A percentile compares a stretch with the other conserved stretches of the same genome.
These are phyloP conservation scores for Pseudophaeomoniella oleicola DNA, from an alignment of 2,329 filamentous ascomycete genomes.

Conservation along the genomic window DNA sequence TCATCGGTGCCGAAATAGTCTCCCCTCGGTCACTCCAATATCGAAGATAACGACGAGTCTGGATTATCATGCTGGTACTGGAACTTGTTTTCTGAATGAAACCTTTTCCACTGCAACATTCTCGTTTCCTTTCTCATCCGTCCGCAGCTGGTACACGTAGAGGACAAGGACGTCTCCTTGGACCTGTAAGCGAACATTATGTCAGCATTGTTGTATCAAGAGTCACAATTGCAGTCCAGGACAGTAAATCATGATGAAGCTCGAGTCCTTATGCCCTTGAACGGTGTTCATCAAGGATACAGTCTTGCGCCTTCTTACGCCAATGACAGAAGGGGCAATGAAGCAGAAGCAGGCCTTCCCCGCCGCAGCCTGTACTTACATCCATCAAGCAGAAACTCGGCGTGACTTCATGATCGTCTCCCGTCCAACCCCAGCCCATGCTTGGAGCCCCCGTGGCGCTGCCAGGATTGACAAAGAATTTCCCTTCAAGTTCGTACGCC, in stretches of 20 bases:
- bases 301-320: too few relatives aligned
- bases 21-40: too few relatives aligned
- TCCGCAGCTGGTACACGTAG: slow-evolving; percentile 81
- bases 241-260: neutral
- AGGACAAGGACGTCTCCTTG: slow-evolving; percentile 92
- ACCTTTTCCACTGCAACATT: slow-evolving; percentile 77
- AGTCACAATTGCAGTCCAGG: slow-evolving; percentile 10
- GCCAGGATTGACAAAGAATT: slow-evolving; percentile 58
- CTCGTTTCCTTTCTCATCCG: slow-evolving; percentile 61
- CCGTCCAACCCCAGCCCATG: slow-evolving; percentile 42
- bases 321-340: slow-evolving; percentile 1
- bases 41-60: too few relatives aligned
- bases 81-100: slow-evolving; percentile 65
- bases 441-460: slow-evolving; percentile 53
- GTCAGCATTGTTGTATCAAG: slow-evolving; percentile 3
- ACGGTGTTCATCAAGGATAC: too few relatives aligned
- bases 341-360: slow-evolving; percentile 1
- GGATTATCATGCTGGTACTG: slow-evolving; percentile 42
- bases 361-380: slow-evolving; percentile 45
- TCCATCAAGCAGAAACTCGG: slow-evolving; percentile 98
- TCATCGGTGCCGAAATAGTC: too few relatives aligned
- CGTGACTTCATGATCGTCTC: slow-evolving; percentile 51
- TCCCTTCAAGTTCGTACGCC: slow-evolving; percentile 57
- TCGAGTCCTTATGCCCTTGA: too few relatives aligned
- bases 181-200: slow-evolving; percentile 40